Evolutionary conservation across 2,329 filamentous ascomycete species (phyloP).

Genomic region (Fusarium sororula): DNA sequence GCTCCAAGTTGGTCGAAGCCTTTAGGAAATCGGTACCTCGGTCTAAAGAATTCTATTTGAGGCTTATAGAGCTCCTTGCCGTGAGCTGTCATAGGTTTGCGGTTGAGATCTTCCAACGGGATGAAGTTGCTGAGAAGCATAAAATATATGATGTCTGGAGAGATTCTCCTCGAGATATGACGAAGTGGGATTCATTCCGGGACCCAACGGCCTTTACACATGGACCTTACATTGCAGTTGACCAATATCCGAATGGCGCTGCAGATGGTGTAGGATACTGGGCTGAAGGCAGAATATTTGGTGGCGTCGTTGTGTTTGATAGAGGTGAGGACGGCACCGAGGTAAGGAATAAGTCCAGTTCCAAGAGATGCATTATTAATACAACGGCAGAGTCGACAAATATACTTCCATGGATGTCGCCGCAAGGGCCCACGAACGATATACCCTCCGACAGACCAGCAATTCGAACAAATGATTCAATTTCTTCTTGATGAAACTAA

Average conservation of each 20-base stretch:
- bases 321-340: background rate
- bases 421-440: background rate
- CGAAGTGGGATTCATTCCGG: background rate
- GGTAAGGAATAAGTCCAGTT: background rate
- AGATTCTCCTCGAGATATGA: background rate
- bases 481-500: background rate
- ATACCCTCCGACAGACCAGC: background rate
- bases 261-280: slow-evolving; percentile 16
- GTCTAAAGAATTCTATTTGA: background rate
- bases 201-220: background rate
- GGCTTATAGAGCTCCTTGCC: background rate
- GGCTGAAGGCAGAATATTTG: slow-evolving; percentile 16
- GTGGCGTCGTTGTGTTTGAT: slow-evolving; percentile 11
- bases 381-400: background rate
- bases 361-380: background rate
- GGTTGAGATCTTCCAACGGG: background rate
- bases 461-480: background rate
- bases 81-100: slow-evolving; percentile 2
- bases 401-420: slow-evolving; percentile 8
- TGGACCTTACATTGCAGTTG: background rate
- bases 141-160: background rate
- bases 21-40: background rate
- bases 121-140: background rate
- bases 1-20: background rate
- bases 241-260: slow-evolving; percentile 2